phyloP scores from a whole-genome alignment of 2,329 filamentous ascomycete genomes.

The Exophiala bonariae region DNA sequence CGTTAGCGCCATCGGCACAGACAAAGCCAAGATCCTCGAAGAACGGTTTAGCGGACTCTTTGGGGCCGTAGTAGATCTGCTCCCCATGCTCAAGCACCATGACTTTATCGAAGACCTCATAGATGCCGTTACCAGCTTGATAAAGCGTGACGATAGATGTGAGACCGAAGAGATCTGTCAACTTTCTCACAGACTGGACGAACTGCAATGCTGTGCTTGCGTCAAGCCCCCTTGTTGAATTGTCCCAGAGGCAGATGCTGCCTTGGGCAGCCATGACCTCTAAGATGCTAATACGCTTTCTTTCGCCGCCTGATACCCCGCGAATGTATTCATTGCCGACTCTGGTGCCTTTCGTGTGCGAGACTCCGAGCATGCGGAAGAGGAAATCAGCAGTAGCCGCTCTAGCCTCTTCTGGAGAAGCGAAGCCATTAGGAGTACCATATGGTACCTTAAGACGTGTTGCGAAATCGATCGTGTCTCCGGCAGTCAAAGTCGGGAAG shows the following conservation, averaged over 20 bases:
- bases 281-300: conserved; percentile 55
- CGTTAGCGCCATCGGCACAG: conserved; percentile 67
- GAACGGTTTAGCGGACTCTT: conserved; percentile 59
- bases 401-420: conserved; percentile 38
- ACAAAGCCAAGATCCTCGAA: conserved; percentile 70
- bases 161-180: conserved; percentile 49
- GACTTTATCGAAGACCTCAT: conserved; percentile 70
- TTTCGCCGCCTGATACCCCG: conserved; percentile 55
- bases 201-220: conserved; percentile 60
- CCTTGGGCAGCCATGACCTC: conserved; percentile 33
- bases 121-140: conserved; percentile 51
- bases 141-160: conserved; percentile 59
- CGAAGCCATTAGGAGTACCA: neutral
- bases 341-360: conserved; percentile 51
- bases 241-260: conserved; percentile 38
- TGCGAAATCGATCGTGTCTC: neutral
- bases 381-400: conserved; percentile 37
- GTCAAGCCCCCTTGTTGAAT: conserved; percentile 52
- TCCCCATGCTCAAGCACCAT: conserved; percentile 73
- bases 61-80: conserved; percentile 73
- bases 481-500: neutral
- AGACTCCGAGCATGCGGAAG: conserved; percentile 49
- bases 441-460: neutral
- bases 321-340: conserved; percentile 51
- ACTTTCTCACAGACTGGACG: conserved; percentile 50